Evolutionary conservation across 2,329 filamentous ascomycete species (phyloP), one percentile per base, ranked within the genome.

Genomic region (Neodidymelliopsis sp.): DNA sequence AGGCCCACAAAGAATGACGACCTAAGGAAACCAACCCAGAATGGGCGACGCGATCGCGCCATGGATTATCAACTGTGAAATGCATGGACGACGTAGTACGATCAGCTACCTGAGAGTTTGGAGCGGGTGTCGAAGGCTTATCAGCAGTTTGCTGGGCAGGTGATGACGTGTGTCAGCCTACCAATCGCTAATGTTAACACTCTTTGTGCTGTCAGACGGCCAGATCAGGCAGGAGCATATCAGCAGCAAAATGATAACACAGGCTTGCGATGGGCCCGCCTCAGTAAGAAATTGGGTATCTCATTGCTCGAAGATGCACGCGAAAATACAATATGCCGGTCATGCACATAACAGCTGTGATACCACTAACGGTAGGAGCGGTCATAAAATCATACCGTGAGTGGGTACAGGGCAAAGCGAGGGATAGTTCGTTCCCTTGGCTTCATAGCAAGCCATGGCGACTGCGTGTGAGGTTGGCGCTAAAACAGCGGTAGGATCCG

Each of bases 271-370:
- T n/a, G n/a, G n/a, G n/a, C n/a, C n/a, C n/a, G n/a, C n/a, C n/a
- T n/a, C n/a, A n/a, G n/a, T n/a, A 40, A 28, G 6, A 15, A 19
- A 49, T 15, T 39, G 47, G 47, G 47, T 49, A 49, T 44, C 39
- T 49, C 20, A 43, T 30, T 39, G 39, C 24, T 23, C 4, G 20
- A 44, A 37, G 10, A 34, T 35, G 33, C 33, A 39, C 46, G 33
- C 19, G 22, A 35, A 33, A 28, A 39, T 44, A 35, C 37, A 11
- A 44, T 35, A 24, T 22, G 20, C 23, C 15, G 27, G 15, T 41
- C 4, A 20, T 36, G 10, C 35, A 31, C 25, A 25, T 30, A 36
- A 11, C 27, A 35, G 30, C 13, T 9, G 8, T 39, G 16, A 18
- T 19, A 19, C 13, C 29, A 4, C 13, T 9, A 18, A n/a, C n/a